A percentile compares a stretch with the other conserved stretches of the same genome.
These are phyloP conservation scores for Neurospora sp. DNA, from an alignment of 2,329 filamentous ascomycete species.

Conservation along the genomic window DNA sequence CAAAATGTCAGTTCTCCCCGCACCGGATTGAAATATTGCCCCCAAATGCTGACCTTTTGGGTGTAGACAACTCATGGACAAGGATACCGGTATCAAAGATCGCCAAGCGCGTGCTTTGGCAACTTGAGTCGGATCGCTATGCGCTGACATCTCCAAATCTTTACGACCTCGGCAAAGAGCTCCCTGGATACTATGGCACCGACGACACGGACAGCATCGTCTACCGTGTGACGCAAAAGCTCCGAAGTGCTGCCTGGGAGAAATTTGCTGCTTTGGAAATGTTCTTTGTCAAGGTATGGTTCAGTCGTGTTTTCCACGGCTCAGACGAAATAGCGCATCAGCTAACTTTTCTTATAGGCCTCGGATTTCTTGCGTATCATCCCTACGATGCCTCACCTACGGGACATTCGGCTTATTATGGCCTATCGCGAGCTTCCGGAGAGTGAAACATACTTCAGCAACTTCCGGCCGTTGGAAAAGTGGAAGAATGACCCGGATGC, in stretches of 20 bases:
- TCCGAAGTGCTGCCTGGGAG: slow-evolving; percentile 40
- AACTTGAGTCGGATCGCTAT: slow-evolving; percentile 46
- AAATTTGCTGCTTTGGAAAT: slow-evolving; percentile 49
- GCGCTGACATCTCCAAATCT: slow-evolving; percentile 40
- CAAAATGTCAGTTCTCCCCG: slow-evolving; percentile 40
- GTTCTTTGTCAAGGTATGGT: slow-evolving; percentile 56
- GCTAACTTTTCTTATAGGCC: slow-evolving; percentile 31
- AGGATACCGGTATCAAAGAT: slow-evolving; percentile 41
- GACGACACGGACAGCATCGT: slow-evolving; percentile 35
- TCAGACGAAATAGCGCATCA: not conserved
- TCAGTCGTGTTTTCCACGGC: not conserved
- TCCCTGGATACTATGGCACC: slow-evolving; percentile 41
- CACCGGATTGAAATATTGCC: not conserved
- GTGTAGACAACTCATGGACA: slow-evolving; percentile 50
- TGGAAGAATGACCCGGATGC: slow-evolving; percentile 51
- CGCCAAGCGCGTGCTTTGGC: slow-evolving; percentile 52
- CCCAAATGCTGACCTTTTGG: slow-evolving; percentile 6
- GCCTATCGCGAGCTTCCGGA: slow-evolving; percentile 51
- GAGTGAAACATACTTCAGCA: slow-evolving; percentile 33
- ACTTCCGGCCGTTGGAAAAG: slow-evolving; percentile 36
- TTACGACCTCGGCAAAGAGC: slow-evolving; percentile 42
- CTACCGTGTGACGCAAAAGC: slow-evolving; percentile 33
- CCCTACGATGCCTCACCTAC: slow-evolving; percentile 48
- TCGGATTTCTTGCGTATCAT: slow-evolving; percentile 53
- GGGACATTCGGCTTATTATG: slow-evolving; percentile 43